Evolutionary conservation across 306 rosid species (phyloP), one percentile per base, ranked within the genome.

Genomic region (Macrotyloma uniflorum): DNA sequence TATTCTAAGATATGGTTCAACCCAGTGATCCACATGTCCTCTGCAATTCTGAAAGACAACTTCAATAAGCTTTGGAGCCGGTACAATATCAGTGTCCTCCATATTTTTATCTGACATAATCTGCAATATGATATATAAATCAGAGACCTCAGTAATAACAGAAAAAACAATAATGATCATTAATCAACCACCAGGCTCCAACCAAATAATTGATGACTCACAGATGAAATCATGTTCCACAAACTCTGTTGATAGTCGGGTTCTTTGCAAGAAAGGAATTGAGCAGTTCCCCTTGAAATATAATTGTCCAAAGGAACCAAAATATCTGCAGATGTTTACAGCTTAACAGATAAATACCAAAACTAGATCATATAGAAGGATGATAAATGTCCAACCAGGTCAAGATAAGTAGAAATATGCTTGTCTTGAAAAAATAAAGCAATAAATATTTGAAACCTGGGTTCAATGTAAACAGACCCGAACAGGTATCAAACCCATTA

Each of bases 11-110:
- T 94, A 94, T 26, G 97, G 97, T 72, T 89, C 98, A 77, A 94
- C 90, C 98, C 97, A 94, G 32, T 88, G 95, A 87, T 94, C 97
- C 81, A 90, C 97, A 81, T 90, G 97, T 76, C 98, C 97, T 84
- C 76, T 89, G 81, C 98, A 94, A 71, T 94, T 90, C 87, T 90
- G 97, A 73, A 94, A 90, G 82, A 94, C 85, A 63, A 87, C 92
- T 87, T 89, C 97, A 80, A 94, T 84, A 79, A 94, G 95, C 90
- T 90, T 94, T 4, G 98, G 98, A 55, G 97, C 95, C 33, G 98
- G 92, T 87, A 89, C 93, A 74, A 92, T 94, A 79, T 92, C 98
- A 47, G 72, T 74, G 80, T 94, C 98, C 80, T 94, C 97, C 92
- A 92, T 66, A 77, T 94, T 94, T 85, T 75, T 86, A 74, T 94